phyloP scores from a whole-genome alignment of 2,329 filamentous ascomycete species.

The Microsporum canis region DNA sequence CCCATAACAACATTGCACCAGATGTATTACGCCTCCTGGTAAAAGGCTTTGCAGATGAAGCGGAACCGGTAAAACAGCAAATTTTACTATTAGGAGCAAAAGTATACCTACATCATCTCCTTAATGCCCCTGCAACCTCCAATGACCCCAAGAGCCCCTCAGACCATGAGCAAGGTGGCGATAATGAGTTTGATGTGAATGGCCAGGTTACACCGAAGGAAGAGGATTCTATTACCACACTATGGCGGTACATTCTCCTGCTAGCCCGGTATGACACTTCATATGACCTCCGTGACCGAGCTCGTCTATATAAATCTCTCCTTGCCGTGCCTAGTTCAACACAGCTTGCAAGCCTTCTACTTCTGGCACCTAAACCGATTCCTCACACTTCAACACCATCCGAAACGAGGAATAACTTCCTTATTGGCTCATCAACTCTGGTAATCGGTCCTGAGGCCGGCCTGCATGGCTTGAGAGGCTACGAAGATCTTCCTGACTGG shows the following conservation, averaged over 20 bases:
- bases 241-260: slow-evolving; percentile 77
- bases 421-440: slow-evolving; percentile 74
- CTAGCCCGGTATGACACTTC: slow-evolving; percentile 87
- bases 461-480: slow-evolving; percentile 63
- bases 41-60: slow-evolving; percentile 73
- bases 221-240: slow-evolving; percentile 55
- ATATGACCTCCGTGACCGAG: slow-evolving; percentile 86
- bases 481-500: slow-evolving; percentile 73
- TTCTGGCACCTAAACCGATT: slow-evolving; percentile 87
- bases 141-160: background rate
- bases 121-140: slow-evolving; percentile 18
- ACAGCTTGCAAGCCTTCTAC: slow-evolving; percentile 78
- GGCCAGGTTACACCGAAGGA: slow-evolving; percentile 17
- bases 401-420: slow-evolving; percentile 64
- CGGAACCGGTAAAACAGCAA: slow-evolving; percentile 77
- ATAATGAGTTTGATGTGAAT: slow-evolving; percentile 7
- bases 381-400: slow-evolving; percentile 84
- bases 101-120: slow-evolving; percentile 80
- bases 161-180: slow-evolving; percentile 7
- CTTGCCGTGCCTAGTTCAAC: slow-evolving; percentile 61
- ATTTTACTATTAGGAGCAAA: slow-evolving; percentile 91
- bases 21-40: slow-evolving; percentile 83
- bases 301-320: slow-evolving; percentile 76
- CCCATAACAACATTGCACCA: slow-evolving; percentile 79
- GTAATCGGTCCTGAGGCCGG: slow-evolving; percentile 68